Evolutionary conservation across 1,284 basidiomycete genomes (phyloP).

Genomic region (Heterobasidion annosum): DNA sequence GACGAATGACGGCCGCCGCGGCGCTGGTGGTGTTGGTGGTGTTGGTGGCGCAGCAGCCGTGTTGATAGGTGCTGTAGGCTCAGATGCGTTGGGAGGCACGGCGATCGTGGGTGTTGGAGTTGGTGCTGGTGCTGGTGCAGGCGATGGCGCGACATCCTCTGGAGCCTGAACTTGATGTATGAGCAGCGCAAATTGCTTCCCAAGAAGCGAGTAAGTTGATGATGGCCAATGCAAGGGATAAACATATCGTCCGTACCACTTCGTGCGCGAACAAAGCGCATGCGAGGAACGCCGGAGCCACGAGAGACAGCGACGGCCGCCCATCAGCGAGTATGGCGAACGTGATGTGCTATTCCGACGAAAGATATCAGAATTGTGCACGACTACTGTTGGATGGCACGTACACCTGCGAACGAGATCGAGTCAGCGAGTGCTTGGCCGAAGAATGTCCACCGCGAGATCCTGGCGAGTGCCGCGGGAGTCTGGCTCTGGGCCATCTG

Average conservation of each 20-base stretch:
- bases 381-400: constrained; percentile 10
- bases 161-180: constrained; percentile 79
- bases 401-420: constrained; percentile 67
- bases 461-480: constrained; percentile 66
- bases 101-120: constrained; percentile 11
- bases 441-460: constrained; percentile 77
- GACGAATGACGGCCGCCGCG: constrained; percentile 27
- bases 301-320: constrained; percentile 64
- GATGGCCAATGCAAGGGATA: not conserved
- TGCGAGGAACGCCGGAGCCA: constrained; percentile 76
- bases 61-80: not conserved
- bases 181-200: constrained; percentile 74
- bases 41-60: constrained; percentile 6
- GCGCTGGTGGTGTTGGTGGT: constrained; percentile 13
- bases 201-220: not conserved
- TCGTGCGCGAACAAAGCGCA: constrained; percentile 66
- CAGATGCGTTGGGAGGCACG: not conserved
- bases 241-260: constrained; percentile 43
- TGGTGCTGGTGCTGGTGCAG: constrained; percentile 16
- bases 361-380: not conserved
- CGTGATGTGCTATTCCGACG: constrained; percentile 52
- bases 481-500: constrained; percentile 73
- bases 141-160: constrained; percentile 39
- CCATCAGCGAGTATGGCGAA: constrained; percentile 79
- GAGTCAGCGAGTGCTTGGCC: constrained; percentile 72